Percentiles rank a stretch among this genome's conserved stretches.
Conservation (phyloP, 2,329 filamentous ascomycete genomes). For the Fusarium sambucinum region DNA sequence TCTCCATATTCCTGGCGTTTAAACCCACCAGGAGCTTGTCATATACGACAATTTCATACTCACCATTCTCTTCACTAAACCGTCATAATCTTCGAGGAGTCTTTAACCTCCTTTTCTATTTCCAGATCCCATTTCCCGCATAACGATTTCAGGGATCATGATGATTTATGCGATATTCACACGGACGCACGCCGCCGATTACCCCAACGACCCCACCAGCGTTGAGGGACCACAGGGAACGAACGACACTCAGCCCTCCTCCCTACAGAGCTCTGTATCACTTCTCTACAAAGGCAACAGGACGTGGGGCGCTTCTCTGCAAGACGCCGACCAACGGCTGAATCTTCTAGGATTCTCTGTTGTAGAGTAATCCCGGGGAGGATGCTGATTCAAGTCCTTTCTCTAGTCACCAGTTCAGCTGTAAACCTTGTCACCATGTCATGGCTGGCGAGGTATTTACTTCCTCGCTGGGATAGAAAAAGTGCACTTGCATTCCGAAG, state of each 20-base stretch:
- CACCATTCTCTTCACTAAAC: conserved; percentile 3
- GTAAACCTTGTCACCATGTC: neutral
- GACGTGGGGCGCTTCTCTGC: neutral
- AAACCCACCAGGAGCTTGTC: conserved; percentile 7
- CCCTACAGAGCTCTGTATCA: neutral
- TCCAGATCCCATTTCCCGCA: conserved; percentile 1
- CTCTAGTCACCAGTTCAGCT: conserved; percentile 17
- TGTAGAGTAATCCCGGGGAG: conserved; percentile 3
- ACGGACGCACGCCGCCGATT: conserved; percentile 1
- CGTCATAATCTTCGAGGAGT: conserved; percentile 27
- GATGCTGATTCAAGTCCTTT: conserved; percentile 18
- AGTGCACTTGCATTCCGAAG: conserved; percentile 29
- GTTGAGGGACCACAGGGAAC: conserved; percentile 6
- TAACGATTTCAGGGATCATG: conserved; percentile 30
- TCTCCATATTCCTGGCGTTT: conserved; percentile 54
- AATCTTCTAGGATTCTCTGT: conserved; percentile 5
- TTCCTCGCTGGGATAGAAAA: conserved; percentile 18
- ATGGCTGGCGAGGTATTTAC: conserved; percentile 2
- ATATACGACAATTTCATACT: neutral
- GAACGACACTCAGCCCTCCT: neutral
- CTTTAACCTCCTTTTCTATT: conserved; percentile 21
- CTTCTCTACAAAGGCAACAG: neutral
- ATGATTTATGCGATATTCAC: conserved; percentile 26
- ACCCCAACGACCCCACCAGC: neutral
- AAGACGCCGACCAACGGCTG: conserved; percentile 15